These are phyloP conservation scores for Bipolaris sorokiniana DNA, from an alignment of 2,329 filamentous ascomycete genomes.

Conservation along the genomic window DNA sequence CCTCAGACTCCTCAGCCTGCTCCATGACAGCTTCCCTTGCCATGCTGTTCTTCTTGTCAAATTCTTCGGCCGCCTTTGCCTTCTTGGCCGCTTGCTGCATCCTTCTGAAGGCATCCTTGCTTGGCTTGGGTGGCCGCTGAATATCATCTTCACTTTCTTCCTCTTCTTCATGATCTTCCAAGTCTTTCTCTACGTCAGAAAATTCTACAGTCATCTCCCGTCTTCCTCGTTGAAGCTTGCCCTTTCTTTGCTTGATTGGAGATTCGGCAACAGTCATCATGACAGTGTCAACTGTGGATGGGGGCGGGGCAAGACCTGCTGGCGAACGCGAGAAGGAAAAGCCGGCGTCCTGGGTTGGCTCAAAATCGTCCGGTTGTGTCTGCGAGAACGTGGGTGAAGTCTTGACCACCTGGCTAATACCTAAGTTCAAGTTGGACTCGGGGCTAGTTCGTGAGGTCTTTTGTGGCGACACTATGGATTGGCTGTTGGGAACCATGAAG, in stretches of 20 bases:
- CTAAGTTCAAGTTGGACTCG: conserved; percentile 36
- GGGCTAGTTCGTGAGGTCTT: conserved; percentile 27
- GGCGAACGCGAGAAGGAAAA: conserved; percentile 74
- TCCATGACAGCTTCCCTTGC: conserved; percentile 86
- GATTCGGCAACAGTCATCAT: conserved; percentile 65
- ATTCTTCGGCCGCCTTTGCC: conserved; percentile 59
- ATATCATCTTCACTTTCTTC: conserved; percentile 36
- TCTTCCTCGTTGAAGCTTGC: conserved; percentile 59
- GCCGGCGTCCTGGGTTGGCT: conserved; percentile 81
- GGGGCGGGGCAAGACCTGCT: conserved; percentile 66
- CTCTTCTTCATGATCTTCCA: conserved; percentile 28
- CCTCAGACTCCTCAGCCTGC: conserved; percentile 95
- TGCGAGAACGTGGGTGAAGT: conserved; percentile 43
- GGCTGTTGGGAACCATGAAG: conserved; percentile 62
- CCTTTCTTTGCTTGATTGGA: conserved; percentile 67
- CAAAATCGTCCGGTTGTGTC: conserved; percentile 72
- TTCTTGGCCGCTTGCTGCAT: conserved; percentile 71
- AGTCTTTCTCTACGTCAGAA: conserved; percentile 56
- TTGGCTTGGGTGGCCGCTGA: conserved; percentile 43
- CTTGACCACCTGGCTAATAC: conserved; percentile 47
- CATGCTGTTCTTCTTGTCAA: conserved; percentile 85
- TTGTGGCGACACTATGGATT: conserved; percentile 49
- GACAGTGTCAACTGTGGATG: conserved; percentile 75
- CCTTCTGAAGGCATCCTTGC: conserved; percentile 67
- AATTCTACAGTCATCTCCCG: conserved; percentile 48